Percentiles rank a stretch among this genome's conserved stretches.
Evolutionary conservation across 352 stramenopile species (phyloP).

Genomic region (Nothophytophthora sp.): DNA sequence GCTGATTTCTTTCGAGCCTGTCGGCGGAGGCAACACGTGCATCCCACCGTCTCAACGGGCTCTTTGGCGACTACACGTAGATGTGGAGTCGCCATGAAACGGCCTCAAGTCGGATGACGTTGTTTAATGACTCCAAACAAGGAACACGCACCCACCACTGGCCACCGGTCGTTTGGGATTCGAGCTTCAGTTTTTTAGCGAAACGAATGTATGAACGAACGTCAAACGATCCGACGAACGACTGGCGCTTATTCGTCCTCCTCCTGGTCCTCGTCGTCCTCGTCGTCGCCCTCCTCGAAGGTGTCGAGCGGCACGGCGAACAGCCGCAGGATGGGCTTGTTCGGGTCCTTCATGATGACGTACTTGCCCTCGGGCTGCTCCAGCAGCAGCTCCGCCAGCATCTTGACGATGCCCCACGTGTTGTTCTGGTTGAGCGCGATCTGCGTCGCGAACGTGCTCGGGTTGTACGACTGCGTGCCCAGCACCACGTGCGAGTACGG

Average conservation of each 20-base stretch:
- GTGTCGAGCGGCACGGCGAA: conserved; percentile 96
- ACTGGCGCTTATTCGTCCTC: conserved; percentile 26
- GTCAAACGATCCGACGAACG: neutral
- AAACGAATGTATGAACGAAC: too few relatives aligned
- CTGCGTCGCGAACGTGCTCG: conserved; percentile 96
- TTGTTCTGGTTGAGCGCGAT: conserved; percentile 98
- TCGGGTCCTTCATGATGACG: conserved; percentile 98
- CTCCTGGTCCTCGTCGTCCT: conserved; percentile 67
- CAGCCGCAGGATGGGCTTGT: conserved; percentile 96
- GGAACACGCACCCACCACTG: too few relatives aligned
- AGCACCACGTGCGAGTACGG: conserved; percentile 96
- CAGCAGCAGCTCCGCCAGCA: conserved; percentile 94
- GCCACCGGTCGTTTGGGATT: too few relatives aligned
- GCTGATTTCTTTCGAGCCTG: too few relatives aligned
- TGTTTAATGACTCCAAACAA: too few relatives aligned
- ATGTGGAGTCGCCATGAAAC: too few relatives aligned
- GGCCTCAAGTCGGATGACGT: too few relatives aligned
- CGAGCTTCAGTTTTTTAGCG: too few relatives aligned
- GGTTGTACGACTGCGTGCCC: conserved; percentile 97
- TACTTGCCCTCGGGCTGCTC: conserved; percentile 98
- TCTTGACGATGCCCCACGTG: conserved; percentile 97
- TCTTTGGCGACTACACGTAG: too few relatives aligned
- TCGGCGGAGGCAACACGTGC: too few relatives aligned
- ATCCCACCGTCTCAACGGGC: too few relatives aligned
- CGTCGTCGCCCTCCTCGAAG: conserved; percentile 94